Evolutionary conservation across 2,329 filamentous ascomycete genomes (phyloP).

Genomic region (Cyclaneusma minus): DNA sequence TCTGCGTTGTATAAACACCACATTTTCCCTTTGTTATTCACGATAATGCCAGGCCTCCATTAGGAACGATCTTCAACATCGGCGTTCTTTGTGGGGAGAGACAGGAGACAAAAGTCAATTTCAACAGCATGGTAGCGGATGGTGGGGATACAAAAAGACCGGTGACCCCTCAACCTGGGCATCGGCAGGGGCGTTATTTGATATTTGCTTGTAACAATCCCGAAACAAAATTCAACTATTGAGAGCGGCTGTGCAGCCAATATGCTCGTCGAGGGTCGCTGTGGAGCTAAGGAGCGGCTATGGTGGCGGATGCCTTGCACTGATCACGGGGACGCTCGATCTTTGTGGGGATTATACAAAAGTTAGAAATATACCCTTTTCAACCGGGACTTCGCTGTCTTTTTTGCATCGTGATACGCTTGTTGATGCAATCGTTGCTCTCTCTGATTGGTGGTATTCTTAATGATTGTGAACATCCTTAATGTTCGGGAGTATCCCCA

Average conservation of each 20-base stretch:
- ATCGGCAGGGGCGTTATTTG: slow-evolving; percentile 2
- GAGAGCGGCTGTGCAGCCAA: too few relatives aligned
- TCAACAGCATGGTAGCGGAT: slow-evolving; percentile 4
- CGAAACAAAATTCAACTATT: too few relatives aligned
- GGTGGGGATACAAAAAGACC: slow-evolving; percentile 2
- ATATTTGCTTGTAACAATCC: too few relatives aligned
- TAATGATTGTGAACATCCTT: too few relatives aligned
- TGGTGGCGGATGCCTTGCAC: too few relatives aligned
- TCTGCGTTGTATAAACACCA: slow-evolving; percentile 2
- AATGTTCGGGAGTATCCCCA: too few relatives aligned
- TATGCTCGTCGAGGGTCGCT: slow-evolving; percentile 2
- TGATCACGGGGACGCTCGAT: too few relatives aligned
- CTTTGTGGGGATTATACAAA: too few relatives aligned
- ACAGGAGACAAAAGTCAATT: slow-evolving; percentile 12
- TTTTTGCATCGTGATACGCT: too few relatives aligned
- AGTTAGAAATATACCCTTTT: slow-evolving; percentile 15
- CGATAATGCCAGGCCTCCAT: slow-evolving; percentile 8
- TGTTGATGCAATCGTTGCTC: too few relatives aligned
- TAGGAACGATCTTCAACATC: slow-evolving; percentile 34
- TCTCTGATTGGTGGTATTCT: too few relatives aligned
- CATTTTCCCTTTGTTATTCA: slow-evolving; percentile 6
- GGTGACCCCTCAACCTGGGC: slow-evolving; percentile 2
- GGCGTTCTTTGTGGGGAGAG: slow-evolving; percentile 22
- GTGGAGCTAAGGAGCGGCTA: too few relatives aligned
- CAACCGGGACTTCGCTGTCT: slow-evolving; percentile 11